Conservation (phyloP, 352 stramenopile species). For the Phytophthora pluvialis region DNA sequence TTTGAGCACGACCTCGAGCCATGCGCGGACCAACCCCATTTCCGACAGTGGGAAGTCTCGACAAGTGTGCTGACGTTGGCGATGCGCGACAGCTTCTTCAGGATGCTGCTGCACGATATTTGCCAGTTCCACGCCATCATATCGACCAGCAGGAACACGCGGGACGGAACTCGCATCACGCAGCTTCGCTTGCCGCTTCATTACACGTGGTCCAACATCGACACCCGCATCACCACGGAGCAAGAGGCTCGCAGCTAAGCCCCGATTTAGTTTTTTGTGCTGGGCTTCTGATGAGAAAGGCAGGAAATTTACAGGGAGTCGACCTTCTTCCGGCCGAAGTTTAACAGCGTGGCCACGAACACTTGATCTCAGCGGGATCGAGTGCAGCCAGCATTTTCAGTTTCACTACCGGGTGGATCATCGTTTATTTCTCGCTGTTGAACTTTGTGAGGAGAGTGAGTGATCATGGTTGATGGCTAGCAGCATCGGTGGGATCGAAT, state of each 20-base stretch:
- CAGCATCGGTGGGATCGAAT: slow-evolving; percentile 54
- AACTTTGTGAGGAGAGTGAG: too few relatives aligned
- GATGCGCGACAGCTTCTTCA: slow-evolving; percentile 77
- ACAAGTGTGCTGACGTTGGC: slow-evolving; percentile 71
- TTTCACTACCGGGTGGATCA: too few relatives aligned
- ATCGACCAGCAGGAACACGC: slow-evolving; percentile 70
- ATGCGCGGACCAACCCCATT: slow-evolving; percentile 44
- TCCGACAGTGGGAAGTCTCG: slow-evolving; percentile 76
- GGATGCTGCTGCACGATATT: slow-evolving; percentile 75
- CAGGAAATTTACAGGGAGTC: too few relatives aligned
- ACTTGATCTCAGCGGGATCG: too few relatives aligned
- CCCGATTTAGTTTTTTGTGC: neutral
- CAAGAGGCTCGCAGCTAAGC: slow-evolving; percentile 35
- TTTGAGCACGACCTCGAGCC: slow-evolving; percentile 67
- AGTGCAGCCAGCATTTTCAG: too few relatives aligned
- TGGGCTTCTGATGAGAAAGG: too few relatives aligned
- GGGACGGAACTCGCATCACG: slow-evolving; percentile 72
- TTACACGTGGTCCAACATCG: slow-evolving; percentile 56
- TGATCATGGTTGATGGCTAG: too few relatives aligned
- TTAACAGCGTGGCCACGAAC: too few relatives aligned
- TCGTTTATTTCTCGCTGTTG: too few relatives aligned
- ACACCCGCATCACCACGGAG: slow-evolving; percentile 37
- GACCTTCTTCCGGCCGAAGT: too few relatives aligned
- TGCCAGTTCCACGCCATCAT: slow-evolving; percentile 72
- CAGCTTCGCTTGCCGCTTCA: slow-evolving; percentile 70